phyloP scores from a whole-genome alignment of 352 stramenopile genomes.

The Globisporangium emineosum region DNA sequence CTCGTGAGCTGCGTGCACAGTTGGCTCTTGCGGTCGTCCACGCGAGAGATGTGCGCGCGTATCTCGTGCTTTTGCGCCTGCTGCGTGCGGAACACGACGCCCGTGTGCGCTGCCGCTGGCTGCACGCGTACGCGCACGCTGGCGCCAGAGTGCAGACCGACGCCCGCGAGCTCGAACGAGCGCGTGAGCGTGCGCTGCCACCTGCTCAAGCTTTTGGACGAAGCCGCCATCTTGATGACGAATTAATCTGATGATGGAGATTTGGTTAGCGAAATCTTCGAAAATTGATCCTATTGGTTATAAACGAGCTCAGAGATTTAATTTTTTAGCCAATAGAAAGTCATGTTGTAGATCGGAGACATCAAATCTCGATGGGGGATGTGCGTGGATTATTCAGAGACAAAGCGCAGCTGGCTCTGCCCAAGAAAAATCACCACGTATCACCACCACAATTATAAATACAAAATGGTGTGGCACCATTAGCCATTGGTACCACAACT shows the following conservation, averaged over 20 bases:
- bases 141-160: conserved; percentile 58
- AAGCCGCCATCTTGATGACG: not conserved
- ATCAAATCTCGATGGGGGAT: too few relatives aligned
- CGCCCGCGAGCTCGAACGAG: conserved; percentile 44
- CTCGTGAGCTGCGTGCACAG: conserved; percentile 55
- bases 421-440: too few relatives aligned
- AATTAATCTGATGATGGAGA: not conserved
- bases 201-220: not conserved
- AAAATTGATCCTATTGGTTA: not conserved
- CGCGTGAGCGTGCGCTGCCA: conserved; percentile 53
- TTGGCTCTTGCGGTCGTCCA: conserved; percentile 41
- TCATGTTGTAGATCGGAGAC: too few relatives aligned
- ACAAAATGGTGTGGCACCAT: too few relatives aligned
- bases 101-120: conserved; percentile 27
- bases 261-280: not conserved
- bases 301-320: not conserved
- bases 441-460: too few relatives aligned
- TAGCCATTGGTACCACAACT: too few relatives aligned
- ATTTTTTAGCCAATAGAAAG: not conserved
- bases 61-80: conserved; percentile 18
- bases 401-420: too few relatives aligned
- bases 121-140: conserved; percentile 30
- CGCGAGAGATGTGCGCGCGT: conserved; percentile 28
- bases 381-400: too few relatives aligned
- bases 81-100: conserved; percentile 34